These are phyloP conservation scores for Globisporangium barbulae DNA, from an alignment of 352 stramenopile species.

Conservation along the genomic window DNA sequence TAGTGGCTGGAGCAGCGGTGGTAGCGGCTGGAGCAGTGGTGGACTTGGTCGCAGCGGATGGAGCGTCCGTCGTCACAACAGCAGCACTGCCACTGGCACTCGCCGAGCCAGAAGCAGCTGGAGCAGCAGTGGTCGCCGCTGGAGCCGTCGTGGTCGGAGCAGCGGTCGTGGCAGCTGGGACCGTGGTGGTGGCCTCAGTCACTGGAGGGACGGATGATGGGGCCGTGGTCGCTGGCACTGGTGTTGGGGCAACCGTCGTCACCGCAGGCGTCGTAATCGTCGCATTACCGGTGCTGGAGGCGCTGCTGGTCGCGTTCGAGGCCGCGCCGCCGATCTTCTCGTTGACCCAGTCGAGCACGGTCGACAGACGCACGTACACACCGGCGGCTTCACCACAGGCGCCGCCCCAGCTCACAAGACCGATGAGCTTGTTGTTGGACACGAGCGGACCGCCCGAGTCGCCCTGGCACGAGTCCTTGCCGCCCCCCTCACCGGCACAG, in stretches of 20 bases:
- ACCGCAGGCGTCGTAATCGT: constrained; percentile 3
- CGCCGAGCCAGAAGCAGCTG: not conserved
- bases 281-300: constrained; percentile 21
- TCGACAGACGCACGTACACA: constrained; percentile 55
- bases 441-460: constrained; percentile 66
- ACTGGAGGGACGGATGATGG: not conserved
- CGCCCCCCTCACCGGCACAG: constrained; percentile 44
- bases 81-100: too few relatives aligned
- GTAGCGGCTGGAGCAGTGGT: not conserved
- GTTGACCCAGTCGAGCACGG: constrained; percentile 56
- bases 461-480: constrained; percentile 62
- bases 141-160: constrained; percentile 22
- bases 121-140: constrained; percentile 5
- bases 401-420: constrained; percentile 67
- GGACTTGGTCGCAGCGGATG: not conserved
- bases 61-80: constrained; percentile 16
- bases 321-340: constrained; percentile 33
- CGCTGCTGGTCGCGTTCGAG: constrained; percentile 10
- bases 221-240: not conserved
- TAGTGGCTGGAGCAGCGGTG: not conserved
- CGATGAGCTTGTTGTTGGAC: constrained; percentile 44
- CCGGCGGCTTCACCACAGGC: constrained; percentile 47
- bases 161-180: constrained; percentile 19
- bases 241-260: not conserved
- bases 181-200: constrained; percentile 3